Evolutionary conservation across 345 rosid genomes (phyloP), one percentile per base, ranked within the genome.

Genomic region (Pistacia vera): DNA sequence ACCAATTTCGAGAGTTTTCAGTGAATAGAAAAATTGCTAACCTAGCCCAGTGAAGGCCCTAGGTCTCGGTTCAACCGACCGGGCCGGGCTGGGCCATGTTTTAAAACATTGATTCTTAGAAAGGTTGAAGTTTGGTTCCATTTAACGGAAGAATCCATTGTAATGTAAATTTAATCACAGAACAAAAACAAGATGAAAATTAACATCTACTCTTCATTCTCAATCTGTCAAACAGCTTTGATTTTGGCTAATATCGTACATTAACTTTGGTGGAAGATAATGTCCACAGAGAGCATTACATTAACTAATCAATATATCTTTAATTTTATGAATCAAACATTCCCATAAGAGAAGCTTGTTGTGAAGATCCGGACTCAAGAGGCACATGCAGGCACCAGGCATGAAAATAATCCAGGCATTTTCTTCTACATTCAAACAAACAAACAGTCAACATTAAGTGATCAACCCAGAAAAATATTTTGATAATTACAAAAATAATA

Each of bases 381-480:
- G 41, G 85, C 89, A 78, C 94, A 90, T 62, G 88, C 82, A 5
- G 95, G 93, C 51, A 91, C 85, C 81, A 92, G 83, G 82, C 98
- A 95, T 66, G 95, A 82, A 64, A 95, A 84, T 73, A 95, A 83
- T 61, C 92, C 83, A 56, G 88, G 77, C 74, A 75, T 80, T 81
- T 90, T 90, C 86, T 90, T 93, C 97, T 92, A 90, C 88, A 73
- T 12, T 58, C n/a, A 33, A 70, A 33, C 28, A 61, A 46, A 59
- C 1, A 36, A 25, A 18, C 13, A 20, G 6, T 41, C 46, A 41
- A 7, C 8, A 0, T 5, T 41, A 41, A 1, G 0, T 5, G 46
- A 41, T 41, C 6, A 41, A 41, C 46, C 46, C 46, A 41, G 46
- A 41, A 8, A 41, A 41, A 6, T 6, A 41, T 41, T 33, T 54